Base-by-base conservation (phyloP, 2,329 filamentous ascomycete species). In the Cordyceps cateniannulata region DNA sequence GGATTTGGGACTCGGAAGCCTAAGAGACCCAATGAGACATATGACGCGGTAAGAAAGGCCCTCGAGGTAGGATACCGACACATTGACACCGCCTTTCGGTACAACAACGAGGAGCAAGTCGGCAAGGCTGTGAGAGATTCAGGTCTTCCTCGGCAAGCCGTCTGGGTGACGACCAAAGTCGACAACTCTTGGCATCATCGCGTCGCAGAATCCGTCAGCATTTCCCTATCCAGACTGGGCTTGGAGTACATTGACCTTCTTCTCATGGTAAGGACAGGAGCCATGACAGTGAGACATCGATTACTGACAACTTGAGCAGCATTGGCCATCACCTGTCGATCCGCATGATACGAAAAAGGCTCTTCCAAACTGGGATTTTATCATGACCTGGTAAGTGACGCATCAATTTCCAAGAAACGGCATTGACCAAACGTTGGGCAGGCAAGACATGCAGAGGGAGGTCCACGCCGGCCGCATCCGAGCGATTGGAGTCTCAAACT, bases 401-500 rank as follows among this genome's bases (percentile, higher is more conserved):
- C n/a, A n/a, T n/a, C n/a, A n/a, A n/a, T 18, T 56, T 22, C 20
- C 8, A 12, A 52, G n/a, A n/a, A n/a, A n/a, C 12, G 10, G 24
- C 24, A 9, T 5, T 42, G 9, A 45, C 50, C 8, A 3, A 35
- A 29, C 12, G 18, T 14, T 2, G 40, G 18, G 9, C 38, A 62
- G 52, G 49, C 35, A 38, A 45, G 84, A 86, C 77, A 79, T 90
- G 80, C 85, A 89, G 76, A 88, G 88, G 79, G 78, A 91, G 51
- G 76, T 85, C 25, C 83, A 75, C 12, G 85, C 83, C 49, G 86
- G 87, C 72, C 90, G 90, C 73, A 89, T 90, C 56, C 82, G 81
- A 74, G 91, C 90, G 77, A 93, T 95, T 71, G 90, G 90, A 68
- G 88, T 95, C 61, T 91, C 89, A 74, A 96, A 96, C 81, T 95